Evolutionary conservation across 2,329 filamentous ascomycete genomes (phyloP).

Genomic region (Colletotrichum sp.): DNA sequence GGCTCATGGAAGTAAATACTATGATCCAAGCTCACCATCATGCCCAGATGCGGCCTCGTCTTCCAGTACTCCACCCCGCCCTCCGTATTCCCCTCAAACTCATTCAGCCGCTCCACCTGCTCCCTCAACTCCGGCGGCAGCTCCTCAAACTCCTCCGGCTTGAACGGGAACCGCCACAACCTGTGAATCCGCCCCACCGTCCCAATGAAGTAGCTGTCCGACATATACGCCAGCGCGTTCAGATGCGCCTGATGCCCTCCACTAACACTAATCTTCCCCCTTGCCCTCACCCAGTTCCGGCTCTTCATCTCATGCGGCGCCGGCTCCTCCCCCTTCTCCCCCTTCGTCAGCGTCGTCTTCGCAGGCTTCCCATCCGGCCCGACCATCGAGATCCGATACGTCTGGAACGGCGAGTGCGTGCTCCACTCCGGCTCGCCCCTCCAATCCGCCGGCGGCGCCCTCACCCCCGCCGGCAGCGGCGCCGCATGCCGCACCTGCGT

Average conservation of each 20-base stretch:
- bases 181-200: conserved; percentile 83
- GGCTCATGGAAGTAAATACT: conserved; percentile 73
- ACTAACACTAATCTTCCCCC: conserved; percentile 73
- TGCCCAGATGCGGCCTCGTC: conserved; percentile 69
- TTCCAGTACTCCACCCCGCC: conserved; percentile 52
- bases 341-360: not conserved
- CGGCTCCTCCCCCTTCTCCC: conserved; percentile 47
- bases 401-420: conserved; percentile 55
- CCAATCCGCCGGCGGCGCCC: conserved; percentile 38
- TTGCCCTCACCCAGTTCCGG: conserved; percentile 73
- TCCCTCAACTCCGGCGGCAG: conserved; percentile 46
- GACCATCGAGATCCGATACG: conserved; percentile 45
- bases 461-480: conserved; percentile 55
- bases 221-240: conserved; percentile 90
- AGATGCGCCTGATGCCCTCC: conserved; percentile 84
- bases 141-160: conserved; percentile 57
- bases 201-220: conserved; percentile 91
- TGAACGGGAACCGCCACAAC: conserved; percentile 74
- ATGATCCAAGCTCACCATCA: conserved; percentile 86
- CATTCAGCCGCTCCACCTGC: conserved; percentile 42
- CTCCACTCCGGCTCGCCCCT: conserved; percentile 55
- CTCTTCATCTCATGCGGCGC: conserved; percentile 8
- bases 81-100: conserved; percentile 48
- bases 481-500: conserved; percentile 69
- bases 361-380: not conserved